A percentile compares a stretch with the other conserved stretches of the same genome.
Evolutionary conservation across 2,329 filamentous ascomycete species (phyloP).

Genomic region (Aureobasidium sp.): DNA sequence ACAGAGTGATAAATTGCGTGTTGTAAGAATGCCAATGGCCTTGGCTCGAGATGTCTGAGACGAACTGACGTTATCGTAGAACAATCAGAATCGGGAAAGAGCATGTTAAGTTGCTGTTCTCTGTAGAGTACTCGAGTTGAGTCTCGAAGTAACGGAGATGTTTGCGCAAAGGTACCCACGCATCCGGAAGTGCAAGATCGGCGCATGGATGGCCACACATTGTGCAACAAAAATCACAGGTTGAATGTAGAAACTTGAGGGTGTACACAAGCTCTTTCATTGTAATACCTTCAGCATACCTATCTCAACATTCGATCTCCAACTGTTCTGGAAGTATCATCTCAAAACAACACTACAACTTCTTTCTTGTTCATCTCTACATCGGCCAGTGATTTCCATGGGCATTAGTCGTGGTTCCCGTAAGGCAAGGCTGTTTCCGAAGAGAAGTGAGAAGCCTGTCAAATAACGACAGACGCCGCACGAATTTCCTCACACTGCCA

Average conservation of each 20-base stretch:
- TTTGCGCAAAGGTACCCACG: neutral
- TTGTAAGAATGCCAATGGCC: too few species aligned
- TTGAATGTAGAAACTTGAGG: neutral
- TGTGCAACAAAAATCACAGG: neutral
- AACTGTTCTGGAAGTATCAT: neutral
- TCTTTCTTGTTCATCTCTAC: neutral
- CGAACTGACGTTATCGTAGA: too few species aligned
- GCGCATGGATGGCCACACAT: neutral
- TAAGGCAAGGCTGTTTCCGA: slow-evolving; percentile 1
- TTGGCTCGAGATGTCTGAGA: too few species aligned
- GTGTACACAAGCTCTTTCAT: slow-evolving; percentile 14
- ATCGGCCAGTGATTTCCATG: neutral
- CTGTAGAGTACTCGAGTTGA: too few species aligned
- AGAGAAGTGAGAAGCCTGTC: neutral
- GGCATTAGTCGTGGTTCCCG: slow-evolving; percentile 15
- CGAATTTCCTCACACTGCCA: neutral
- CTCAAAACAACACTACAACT: slow-evolving; percentile 2
- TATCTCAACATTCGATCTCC: slow-evolving; percentile 6
- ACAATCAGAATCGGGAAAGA: too few species aligned
- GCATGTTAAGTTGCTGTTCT: too few species aligned
- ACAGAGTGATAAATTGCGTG: too few species aligned
- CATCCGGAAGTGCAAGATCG: neutral
- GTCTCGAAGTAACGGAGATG: neutral
- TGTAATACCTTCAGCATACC: slow-evolving; percentile 10
- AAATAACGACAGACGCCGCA: neutral